Conservation (phyloP, 1,139 yeast species). For the Geotrichum histeridarum region DNA sequence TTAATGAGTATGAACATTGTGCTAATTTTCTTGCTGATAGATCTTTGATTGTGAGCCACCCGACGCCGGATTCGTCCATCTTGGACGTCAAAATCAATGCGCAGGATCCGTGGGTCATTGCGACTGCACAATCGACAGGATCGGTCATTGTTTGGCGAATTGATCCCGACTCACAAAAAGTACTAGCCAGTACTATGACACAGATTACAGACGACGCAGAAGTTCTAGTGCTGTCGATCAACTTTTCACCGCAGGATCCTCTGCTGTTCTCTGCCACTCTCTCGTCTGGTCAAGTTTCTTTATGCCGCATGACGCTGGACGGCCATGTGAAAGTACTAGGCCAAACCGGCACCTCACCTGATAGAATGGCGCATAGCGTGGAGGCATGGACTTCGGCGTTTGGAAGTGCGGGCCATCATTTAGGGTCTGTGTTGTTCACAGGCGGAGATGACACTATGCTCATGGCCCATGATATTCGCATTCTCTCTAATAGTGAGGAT, state of each 20-base stretch:
- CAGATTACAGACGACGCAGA: conserved; percentile 42
- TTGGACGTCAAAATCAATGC: conserved; percentile 70
- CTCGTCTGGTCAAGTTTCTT: conserved; percentile 35
- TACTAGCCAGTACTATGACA: conserved; percentile 26
- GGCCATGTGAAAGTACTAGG: conserved; percentile 20
- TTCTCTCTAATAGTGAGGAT: conserved; percentile 23
- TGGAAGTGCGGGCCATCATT: conserved; percentile 49
- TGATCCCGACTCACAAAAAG: conserved; percentile 16
- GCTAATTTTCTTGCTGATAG: neutral
- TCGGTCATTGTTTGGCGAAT: conserved; percentile 59
- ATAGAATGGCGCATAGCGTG: conserved; percentile 46
- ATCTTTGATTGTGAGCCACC: conserved; percentile 24
- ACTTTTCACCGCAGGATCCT: conserved; percentile 38
- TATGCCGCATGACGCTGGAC: conserved; percentile 23
- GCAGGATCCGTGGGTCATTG: conserved; percentile 44
- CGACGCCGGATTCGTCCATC: conserved; percentile 57
- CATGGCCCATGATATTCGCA: conserved; percentile 68
- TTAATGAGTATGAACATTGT: conserved; percentile 20
- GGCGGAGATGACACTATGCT: conserved; percentile 88
- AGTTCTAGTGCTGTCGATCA: conserved; percentile 60
- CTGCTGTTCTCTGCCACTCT: conserved; percentile 33
- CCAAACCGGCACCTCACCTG: neutral
- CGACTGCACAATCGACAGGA: conserved; percentile 80
- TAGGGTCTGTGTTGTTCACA: conserved; percentile 60
- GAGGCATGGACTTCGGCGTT: conserved; percentile 91